These are phyloP conservation scores for Chaetomidium leptoderma DNA, from an alignment of 495 filamentous ascomycete species.

Conservation along the genomic window DNA sequence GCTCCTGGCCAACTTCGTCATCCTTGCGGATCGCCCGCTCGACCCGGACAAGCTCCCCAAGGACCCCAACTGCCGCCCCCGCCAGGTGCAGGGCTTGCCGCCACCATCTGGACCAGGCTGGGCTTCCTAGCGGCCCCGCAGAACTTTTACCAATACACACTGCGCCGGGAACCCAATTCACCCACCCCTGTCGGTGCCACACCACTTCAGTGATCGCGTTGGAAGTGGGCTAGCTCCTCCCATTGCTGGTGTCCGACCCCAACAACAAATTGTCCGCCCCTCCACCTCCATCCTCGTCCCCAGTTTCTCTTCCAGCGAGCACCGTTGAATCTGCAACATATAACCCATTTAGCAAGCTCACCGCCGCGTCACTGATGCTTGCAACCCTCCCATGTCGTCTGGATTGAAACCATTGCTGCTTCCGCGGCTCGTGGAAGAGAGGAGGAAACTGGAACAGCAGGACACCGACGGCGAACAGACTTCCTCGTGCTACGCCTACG, in stretches of 20 bases:
- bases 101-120: slow-evolving; percentile 10
- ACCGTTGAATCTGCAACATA: not conserved
- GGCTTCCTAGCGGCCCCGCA: slow-evolving; percentile 10
- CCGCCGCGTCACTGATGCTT: not conserved
- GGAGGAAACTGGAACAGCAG: slow-evolving; percentile 39
- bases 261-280: slow-evolving; percentile 19
- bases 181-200: slow-evolving; percentile 17
- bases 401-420: slow-evolving; percentile 49
- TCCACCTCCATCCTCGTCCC: slow-evolving; percentile 1
- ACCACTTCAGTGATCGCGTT: slow-evolving; percentile 1
- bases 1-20: slow-evolving; percentile 6
- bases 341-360: not conserved
- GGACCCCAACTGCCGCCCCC: slow-evolving; percentile 4
- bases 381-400: slow-evolving; percentile 43
- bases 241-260: slow-evolving; percentile 8
- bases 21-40: slow-evolving; percentile 7
- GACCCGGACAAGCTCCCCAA: not conserved
- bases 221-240: not conserved
- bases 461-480: slow-evolving; percentile 22
- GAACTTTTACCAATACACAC: slow-evolving; percentile 5
- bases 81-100: not conserved
- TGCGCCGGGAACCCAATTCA: slow-evolving; percentile 12
- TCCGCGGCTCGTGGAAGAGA: slow-evolving; percentile 50
- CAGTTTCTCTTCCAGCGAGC: not conserved
- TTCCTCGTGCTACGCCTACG: slow-evolving; percentile 33